Conservation (phyloP, 768 basidiomycete species). For the Cystofilobasidium macerans region DNA sequence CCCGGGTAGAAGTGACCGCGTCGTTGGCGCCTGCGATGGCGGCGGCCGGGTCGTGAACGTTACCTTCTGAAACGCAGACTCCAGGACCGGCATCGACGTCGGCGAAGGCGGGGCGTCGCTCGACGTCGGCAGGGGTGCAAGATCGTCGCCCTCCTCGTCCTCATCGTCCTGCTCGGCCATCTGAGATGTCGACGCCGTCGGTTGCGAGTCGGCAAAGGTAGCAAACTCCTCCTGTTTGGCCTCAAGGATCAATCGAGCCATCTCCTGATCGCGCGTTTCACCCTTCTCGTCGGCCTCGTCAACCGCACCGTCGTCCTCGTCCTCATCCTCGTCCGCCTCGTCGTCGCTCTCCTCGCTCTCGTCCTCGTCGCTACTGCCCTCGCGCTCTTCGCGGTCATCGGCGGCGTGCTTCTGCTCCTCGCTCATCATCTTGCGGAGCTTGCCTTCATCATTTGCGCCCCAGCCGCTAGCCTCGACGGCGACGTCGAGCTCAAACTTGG, state of each 20-base stretch:
- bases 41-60: conserved; percentile 6
- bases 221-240: conserved; percentile 28
- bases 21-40: neutral
- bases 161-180: conserved; percentile 20
- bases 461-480: conserved; percentile 92
- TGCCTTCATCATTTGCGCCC: conserved; percentile 65
- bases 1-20: neutral
- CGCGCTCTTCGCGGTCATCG: conserved; percentile 13
- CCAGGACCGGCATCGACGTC: conserved; percentile 2
- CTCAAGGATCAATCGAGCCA: conserved; percentile 25
- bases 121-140: conserved; percentile 38
- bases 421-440: conserved; percentile 47
- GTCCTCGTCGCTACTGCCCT: neutral
- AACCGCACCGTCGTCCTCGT: conserved; percentile 31
- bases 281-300: conserved; percentile 27
- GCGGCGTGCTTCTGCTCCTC: conserved; percentile 22
- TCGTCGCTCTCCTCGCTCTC: conserved; percentile 37
- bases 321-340: conserved; percentile 40
- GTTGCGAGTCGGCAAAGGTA: neutral
- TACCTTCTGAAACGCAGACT: neutral
- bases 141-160: conserved; percentile 30
- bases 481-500: conserved; percentile 56
- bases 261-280: conserved; percentile 28
- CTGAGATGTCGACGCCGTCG: neutral
- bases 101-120: conserved; percentile 45